Evolutionary conservation across 2,329 filamentous ascomycete genomes (phyloP), one percentile per base, ranked within the genome.

Genomic region (Ceratocystis diversiconidia): DNA sequence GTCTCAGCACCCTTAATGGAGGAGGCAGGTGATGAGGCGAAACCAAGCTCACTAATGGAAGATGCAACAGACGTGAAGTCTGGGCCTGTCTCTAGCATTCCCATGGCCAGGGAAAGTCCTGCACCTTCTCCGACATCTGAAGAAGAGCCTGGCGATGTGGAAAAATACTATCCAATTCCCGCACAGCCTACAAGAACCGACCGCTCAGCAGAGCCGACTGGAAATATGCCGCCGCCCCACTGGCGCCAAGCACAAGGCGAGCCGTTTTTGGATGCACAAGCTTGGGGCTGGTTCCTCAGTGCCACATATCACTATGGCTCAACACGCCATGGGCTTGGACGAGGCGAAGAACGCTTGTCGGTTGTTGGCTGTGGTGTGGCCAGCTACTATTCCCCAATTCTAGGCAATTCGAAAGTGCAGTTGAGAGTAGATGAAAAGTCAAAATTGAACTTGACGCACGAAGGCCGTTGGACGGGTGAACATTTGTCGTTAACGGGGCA

Each of bases 271-370:
- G 61, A 65, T 3, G 71, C 72, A 2, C 75, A 77, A 67, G 72
- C 70, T 32, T 79, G 76, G 75, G 74, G 73, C 43, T 80, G 78
- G 78, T 78, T 79, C 67, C 70, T 73, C 25, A 77, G 76, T 61
- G 77, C 76, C 1, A 74, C 76, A 5, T 73, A 73, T 68, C 76
- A 78, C 68, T 78, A 79, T 64, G 77, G 77, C 0, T 73, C 74
- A 0, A 73, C 73, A 25, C 72, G 74, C 3, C 69, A 71, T 8
- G 74, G 75, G 1, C 71, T 74, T 1, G 76, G 77, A 1, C 69
- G 69, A 3, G 78, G 78, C 12, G 79, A 81, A 69, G 70, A 72
- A 17, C 71, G 78, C 19, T 74, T 77, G 0, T 74, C 72, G 64
- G 69, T 76, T 1, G 70, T 75, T n/a, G 71, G 70, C 25, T 80